Conservation (phyloP, 345 rosid genomes). For the Eucalyptus tenuipes region DNA sequence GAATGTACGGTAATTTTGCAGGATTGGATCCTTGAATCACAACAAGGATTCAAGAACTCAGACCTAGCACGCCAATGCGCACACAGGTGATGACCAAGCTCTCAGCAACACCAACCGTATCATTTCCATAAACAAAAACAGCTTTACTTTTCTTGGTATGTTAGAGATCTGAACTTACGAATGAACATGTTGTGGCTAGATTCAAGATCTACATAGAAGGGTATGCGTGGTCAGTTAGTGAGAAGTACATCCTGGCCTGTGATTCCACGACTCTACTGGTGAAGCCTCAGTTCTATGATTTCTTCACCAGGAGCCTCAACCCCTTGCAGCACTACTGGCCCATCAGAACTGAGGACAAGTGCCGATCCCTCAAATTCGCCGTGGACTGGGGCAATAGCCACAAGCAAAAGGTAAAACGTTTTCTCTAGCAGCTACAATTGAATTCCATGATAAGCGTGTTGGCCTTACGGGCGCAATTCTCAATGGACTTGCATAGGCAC, state of each 20-base stretch:
- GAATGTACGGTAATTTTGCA: not conserved
- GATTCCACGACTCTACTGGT: slow-evolving; percentile 29
- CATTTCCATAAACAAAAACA: not conserved
- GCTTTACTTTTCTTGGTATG: not conserved
- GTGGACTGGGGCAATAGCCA: slow-evolving; percentile 73
- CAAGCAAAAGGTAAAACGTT: slow-evolving; percentile 31
- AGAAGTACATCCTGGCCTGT: slow-evolving; percentile 46
- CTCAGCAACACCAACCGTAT: not conserved
- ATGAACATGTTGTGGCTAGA: slow-evolving; percentile 5
- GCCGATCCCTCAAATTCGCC: slow-evolving; percentile 66
- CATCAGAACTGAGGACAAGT: slow-evolving; percentile 33
- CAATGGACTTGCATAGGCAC: slow-evolving; percentile 24
- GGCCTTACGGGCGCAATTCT: not conserved
- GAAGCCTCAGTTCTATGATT: slow-evolving; percentile 30
- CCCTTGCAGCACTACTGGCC: slow-evolving; percentile 70
- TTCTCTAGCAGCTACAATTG: not conserved
- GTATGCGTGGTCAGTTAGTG: slow-evolving; percentile 53
- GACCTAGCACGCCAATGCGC: slow-evolving; percentile 61
- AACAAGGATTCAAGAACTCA: slow-evolving; percentile 62
- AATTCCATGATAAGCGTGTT: not conserved
- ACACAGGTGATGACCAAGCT: slow-evolving; percentile 27
- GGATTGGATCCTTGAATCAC: slow-evolving; percentile 73
- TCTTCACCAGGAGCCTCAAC: slow-evolving; percentile 31
- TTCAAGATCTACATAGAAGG: slow-evolving; percentile 83
- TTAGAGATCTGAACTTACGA: not conserved